Evolutionary conservation across 345 rosid species (phyloP), one percentile per base, ranked within the genome.

Genomic region (Salix purpurea): DNA sequence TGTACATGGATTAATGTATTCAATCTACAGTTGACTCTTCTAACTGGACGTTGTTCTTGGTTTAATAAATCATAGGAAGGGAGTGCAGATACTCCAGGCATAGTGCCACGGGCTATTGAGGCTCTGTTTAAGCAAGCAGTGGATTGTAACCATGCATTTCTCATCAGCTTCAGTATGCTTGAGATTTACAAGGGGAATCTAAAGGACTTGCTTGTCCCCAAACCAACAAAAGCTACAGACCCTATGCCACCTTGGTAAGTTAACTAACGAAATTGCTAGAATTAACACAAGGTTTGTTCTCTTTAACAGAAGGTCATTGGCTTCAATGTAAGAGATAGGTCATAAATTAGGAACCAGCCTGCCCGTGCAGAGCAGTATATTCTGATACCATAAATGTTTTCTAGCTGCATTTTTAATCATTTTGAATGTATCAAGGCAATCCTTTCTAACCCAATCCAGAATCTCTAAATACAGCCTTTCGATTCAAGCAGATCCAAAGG

Each of bases 111-210:
- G 52, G 78, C 89, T 9, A 88, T 93, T 58, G 78, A 87, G 73
- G 90, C 87, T 66, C 70, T 91, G 65, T 83, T 93, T 76, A 85
- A 86, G 77, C 94, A 87, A 81, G 90, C 89, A 23, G 78, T 37
- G 68, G 87, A 82, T 68, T 87, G 89, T 78, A 91, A 88, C 79
- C 85, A 88, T 79, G 68, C 67, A 65, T 86, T 89, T 81, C 74
- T 64, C 58, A 85, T 91, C 80, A 83, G 67, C 14, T 93, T 90
- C 82, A 93, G 97, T 69, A 93, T 93, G 97, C 89, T 93, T 71
- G 96, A 93, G 88, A 88, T 93, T 69, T 93, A 93, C 84, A 68
- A 89, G 90, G 96, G 97, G 73, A 88, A 87, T 83, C 91, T 93
- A 75, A 90, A 79, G 79, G 97, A 93, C 80, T 78, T 93, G 82